Percentiles rank a stretch among this genome's conserved stretches.
Evolutionary conservation across 148 eudicot species (phyloP).

Genomic region (Polygonum aviculare): DNA sequence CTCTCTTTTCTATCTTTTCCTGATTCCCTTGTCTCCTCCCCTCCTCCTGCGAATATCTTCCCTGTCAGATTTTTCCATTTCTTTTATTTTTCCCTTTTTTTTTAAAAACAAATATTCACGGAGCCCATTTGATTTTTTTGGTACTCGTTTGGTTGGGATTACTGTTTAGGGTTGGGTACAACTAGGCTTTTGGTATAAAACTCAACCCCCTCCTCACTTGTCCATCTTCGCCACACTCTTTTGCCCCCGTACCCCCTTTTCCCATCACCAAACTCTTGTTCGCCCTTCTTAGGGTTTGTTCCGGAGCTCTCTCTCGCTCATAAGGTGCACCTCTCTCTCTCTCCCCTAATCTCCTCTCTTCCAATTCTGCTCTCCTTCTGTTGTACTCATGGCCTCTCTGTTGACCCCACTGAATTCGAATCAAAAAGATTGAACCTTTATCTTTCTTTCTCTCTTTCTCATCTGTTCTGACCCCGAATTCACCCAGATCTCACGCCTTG

Average conservation of each 20-base stretch:
- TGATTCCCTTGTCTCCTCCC: slow-evolving; percentile 1
- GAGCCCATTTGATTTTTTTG: neutral
- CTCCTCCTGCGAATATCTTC: slow-evolving; percentile 6
- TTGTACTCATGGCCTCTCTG: neutral
- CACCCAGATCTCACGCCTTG: neutral
- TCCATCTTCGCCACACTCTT: neutral
- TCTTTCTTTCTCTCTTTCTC: neutral
- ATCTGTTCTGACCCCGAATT: neutral
- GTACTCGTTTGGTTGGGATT: slow-evolving; percentile 5
- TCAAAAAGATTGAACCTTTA: neutral
- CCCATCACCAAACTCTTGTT: neutral
- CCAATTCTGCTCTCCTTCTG: neutral
- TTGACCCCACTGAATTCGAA: neutral
- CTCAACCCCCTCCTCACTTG: neutral
- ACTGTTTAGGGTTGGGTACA: slow-evolving; percentile 3
- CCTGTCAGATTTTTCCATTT: neutral
- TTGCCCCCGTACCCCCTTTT: neutral
- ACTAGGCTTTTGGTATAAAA: neutral
- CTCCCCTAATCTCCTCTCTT: neutral
- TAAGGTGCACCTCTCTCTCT: neutral
- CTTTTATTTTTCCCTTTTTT: neutral
- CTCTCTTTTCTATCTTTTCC: neutral
- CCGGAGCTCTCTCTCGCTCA: neutral
- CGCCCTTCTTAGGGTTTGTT: neutral
- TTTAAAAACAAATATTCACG: neutral